Evolutionary conservation across 140 eudicot species (phyloP).

Genomic region (Artemisia princeps): DNA sequence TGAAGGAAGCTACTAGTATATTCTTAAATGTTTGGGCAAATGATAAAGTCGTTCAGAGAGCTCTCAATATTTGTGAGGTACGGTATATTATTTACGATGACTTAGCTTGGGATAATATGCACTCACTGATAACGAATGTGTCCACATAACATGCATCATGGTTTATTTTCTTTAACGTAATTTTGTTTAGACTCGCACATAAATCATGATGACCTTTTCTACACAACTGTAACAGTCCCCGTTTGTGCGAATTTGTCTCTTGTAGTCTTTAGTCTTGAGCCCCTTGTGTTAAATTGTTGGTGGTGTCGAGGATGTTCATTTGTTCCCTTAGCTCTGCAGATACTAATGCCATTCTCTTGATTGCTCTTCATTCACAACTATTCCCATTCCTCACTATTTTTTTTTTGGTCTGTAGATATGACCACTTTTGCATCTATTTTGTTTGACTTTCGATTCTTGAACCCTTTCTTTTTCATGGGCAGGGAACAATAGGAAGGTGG

Average conservation of each 20-base stretch:
- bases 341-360: no score
- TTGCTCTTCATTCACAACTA: no score
- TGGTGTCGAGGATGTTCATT: no score
- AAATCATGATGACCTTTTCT: no score
- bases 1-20: conserved; percentile 12
- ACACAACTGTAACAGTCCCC: no score
- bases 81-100: background rate
- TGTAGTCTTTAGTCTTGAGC: no score
- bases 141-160: background rate
- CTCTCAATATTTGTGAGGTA: conserved; percentile 27
- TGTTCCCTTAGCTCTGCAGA: no score
- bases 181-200: no score
- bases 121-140: background rate
- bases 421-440: background rate
- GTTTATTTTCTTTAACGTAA: background rate
- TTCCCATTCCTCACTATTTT: no score
- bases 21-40: conserved; percentile 19
- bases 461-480: background rate
- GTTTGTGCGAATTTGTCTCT: no score
- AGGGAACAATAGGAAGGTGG: background rate
- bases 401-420: background rate
- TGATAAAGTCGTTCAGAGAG: conserved; percentile 23
- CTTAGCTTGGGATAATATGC: background rate
- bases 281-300: no score
- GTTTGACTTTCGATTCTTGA: no score